Percentiles rank a stretch among this genome's conserved stretches.
Conservation (phyloP, 2,329 filamentous ascomycete genomes). For the Verticillium isaacii region DNA sequence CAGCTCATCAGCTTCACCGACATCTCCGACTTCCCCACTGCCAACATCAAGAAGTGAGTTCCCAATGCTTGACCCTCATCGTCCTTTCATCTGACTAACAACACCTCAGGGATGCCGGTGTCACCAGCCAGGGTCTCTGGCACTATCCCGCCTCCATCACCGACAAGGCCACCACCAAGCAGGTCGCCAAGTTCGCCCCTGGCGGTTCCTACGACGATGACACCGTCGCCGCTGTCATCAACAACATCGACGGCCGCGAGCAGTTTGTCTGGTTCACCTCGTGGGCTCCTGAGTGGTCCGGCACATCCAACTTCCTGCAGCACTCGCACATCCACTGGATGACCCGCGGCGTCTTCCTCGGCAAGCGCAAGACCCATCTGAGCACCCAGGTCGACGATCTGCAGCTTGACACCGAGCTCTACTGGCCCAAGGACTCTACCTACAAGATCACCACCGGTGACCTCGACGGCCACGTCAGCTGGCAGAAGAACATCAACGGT, state of each 20-base stretch:
- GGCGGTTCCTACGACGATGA: constrained; percentile 29
- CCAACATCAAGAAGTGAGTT: constrained; percentile 42
- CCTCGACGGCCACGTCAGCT: constrained; percentile 38
- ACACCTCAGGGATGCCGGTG: constrained; percentile 26
- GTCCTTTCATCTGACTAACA: constrained; percentile 11
- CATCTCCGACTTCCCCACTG: constrained; percentile 45
- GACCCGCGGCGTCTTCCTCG: constrained; percentile 52
- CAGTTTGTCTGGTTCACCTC: constrained; percentile 59
- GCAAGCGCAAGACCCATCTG: constrained; percentile 50
- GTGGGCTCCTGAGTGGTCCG: constrained; percentile 37
- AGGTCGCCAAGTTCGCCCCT: constrained; percentile 48
- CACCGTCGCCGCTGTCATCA: constrained; percentile 54
- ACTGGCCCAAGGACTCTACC: constrained; percentile 37
- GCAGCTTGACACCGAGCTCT: constrained; percentile 48
- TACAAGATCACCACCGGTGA: constrained; percentile 46
- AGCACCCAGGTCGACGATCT: constrained; percentile 59
- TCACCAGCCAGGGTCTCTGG: constrained; percentile 47
- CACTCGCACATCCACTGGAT: constrained; percentile 60
- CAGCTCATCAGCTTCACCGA: constrained; percentile 51
- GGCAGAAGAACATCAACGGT: constrained; percentile 33
- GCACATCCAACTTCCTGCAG: constrained; percentile 53
- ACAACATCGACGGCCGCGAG: constrained; percentile 49
- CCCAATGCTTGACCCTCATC: background rate
- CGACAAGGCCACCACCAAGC: constrained; percentile 45
- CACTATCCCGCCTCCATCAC: constrained; percentile 55